Conservation (phyloP, 345 rosid species). For the Salix purpurea region DNA sequence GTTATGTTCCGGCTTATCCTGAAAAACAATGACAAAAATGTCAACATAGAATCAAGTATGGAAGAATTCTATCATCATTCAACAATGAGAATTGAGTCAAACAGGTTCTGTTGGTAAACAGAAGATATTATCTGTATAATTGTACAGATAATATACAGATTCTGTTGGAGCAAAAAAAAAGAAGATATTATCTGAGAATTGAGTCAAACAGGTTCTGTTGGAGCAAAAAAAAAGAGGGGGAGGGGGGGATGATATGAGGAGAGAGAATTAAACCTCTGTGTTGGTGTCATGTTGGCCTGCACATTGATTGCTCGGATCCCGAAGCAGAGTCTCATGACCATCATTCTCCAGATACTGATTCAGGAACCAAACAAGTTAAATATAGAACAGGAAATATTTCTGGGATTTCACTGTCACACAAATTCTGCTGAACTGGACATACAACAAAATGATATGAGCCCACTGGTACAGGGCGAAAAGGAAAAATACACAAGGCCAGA, state of each 20-base stretch:
- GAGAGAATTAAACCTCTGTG: conserved; percentile 14
- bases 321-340: conserved; percentile 22
- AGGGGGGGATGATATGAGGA: neutral
- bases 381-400: neutral
- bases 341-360: conserved; percentile 37
- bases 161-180: neutral
- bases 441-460: conserved; percentile 1
- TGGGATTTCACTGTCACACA: neutral
- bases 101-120: neutral
- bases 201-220: neutral
- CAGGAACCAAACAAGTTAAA: conserved; percentile 1
- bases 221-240: neutral
- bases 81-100: neutral
- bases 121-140: neutral
- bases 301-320: conserved; percentile 22
- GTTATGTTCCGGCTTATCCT: conserved; percentile 29
- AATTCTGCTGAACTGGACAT: neutral
- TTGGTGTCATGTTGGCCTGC: conserved; percentile 3
- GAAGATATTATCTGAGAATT: neutral
- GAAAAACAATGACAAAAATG: conserved; percentile 14
- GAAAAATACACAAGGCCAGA: neutral
- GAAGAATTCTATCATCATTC: neutral
- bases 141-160: no score
- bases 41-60: neutral
- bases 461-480: neutral